phyloP scores from a whole-genome alignment of 2,329 filamentous ascomycete species.

The Ampelomyces quisqualis region DNA sequence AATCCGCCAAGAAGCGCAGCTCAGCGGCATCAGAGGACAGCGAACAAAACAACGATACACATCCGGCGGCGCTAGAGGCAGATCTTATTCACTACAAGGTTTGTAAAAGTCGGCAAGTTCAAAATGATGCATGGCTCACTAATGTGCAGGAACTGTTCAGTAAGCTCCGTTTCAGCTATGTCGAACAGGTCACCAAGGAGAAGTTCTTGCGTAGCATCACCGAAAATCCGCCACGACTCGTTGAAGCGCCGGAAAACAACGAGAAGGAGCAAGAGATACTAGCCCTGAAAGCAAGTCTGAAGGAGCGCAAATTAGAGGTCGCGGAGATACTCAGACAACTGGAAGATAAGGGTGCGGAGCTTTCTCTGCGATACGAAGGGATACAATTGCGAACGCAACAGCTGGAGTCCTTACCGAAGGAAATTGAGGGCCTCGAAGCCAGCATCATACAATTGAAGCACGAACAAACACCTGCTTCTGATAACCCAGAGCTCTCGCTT shows the following conservation, averaged over 20 bases:
- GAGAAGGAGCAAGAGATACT: conserved; percentile 58
- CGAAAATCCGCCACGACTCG: conserved; percentile 82
- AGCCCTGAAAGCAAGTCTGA: conserved; percentile 71
- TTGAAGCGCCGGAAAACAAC: conserved; percentile 75
- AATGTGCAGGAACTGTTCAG: conserved; percentile 77
- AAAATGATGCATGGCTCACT: conserved; percentile 7
- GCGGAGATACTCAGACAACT: conserved; percentile 70
- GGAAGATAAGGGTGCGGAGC: conserved; percentile 62
- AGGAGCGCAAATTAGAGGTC: conserved; percentile 78
- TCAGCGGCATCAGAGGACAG: conserved; percentile 68
- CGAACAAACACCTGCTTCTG: conserved; percentile 36
- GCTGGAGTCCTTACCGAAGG: conserved; percentile 53
- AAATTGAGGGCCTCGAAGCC: conserved; percentile 55
- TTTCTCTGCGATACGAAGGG: conserved; percentile 60
- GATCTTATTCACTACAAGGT: conserved; percentile 86
- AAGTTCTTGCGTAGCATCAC: conserved; percentile 94
- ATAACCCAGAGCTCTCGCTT: conserved; percentile 47
- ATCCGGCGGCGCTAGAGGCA: conserved; percentile 70
- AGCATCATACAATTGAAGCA: conserved; percentile 51
- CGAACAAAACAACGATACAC: conserved; percentile 65
- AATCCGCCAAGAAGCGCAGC: conserved; percentile 43
- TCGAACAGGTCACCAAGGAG: conserved; percentile 98
- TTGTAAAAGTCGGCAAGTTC: conserved; percentile 2
- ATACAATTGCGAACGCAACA: conserved; percentile 55
- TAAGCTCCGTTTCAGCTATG: conserved; percentile 94